phyloP scores from a whole-genome alignment of 495 filamentous ascomycete genomes.

The Aspergillus biplanus region DNA sequence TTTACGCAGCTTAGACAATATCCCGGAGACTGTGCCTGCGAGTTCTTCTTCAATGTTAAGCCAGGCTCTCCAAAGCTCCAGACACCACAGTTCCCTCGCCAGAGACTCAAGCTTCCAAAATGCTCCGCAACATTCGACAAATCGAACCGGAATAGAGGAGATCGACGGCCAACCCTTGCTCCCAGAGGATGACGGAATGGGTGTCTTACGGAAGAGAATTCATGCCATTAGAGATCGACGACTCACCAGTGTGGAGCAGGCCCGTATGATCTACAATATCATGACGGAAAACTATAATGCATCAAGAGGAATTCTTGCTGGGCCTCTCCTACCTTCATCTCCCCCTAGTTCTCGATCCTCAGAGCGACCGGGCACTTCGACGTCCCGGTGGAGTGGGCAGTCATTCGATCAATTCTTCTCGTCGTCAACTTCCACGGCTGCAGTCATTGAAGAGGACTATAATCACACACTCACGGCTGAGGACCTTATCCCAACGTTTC shows the following conservation, averaged over 20 bases:
- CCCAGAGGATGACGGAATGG: constrained; percentile 94
- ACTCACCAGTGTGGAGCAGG: constrained; percentile 73
- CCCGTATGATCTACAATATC: constrained; percentile 77
- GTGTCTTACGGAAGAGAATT: constrained; percentile 72
- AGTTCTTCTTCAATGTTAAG: constrained; percentile 1
- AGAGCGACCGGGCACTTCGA: constrained; percentile 40
- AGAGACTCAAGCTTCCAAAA: constrained; percentile 8
- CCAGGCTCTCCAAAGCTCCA: neutral
- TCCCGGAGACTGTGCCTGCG: neutral
- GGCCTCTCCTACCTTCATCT: constrained; percentile 32
- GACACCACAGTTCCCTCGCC: constrained; percentile 12
- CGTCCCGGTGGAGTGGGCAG: constrained; percentile 32
- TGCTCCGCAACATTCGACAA: constrained; percentile 5
- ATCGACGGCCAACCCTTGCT: constrained; percentile 45
- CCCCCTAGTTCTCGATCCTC: constrained; percentile 40
- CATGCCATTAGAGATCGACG: constrained; percentile 69
- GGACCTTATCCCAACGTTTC: constrained; percentile 75
- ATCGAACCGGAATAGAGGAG: constrained; percentile 25
- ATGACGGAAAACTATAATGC: constrained; percentile 79
- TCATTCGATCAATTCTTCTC: constrained; percentile 34
- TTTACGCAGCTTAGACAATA: neutral
- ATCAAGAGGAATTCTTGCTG: constrained; percentile 39
- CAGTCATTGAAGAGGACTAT: constrained; percentile 44
- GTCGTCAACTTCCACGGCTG: constrained; percentile 36
- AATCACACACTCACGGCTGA: constrained; percentile 69